Base-by-base conservation (phyloP, 2,329 filamentous ascomycete genomes). In the Pseudocercospora vitis region DNA sequence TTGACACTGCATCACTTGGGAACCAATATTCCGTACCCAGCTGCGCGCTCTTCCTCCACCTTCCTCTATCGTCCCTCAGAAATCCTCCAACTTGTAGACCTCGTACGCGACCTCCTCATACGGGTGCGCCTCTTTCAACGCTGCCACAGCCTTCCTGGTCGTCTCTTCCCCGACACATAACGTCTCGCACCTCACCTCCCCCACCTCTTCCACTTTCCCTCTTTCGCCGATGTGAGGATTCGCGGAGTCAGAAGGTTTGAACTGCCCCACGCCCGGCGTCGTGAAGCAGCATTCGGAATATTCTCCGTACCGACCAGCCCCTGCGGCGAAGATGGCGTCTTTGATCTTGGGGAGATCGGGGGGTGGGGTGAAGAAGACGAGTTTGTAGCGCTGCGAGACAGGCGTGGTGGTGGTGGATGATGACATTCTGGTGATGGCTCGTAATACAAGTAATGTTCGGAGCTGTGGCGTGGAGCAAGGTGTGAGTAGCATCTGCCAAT, bases 121-220 rank as follows among this genome's bases (percentile, higher is more conserved):
- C 37, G 35, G 18, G 26, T 37, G 32, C n/a, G 19, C 14, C 8
- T 72, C 75, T 69, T 87, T 88, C 70, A 89, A 66, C 3, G 83
- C 86, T 24, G 76, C 77, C 0, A 88, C 84, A 1, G 79, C 85
- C 32, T 75, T 76, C 56, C 72, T 75, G 0, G 76, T 75, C 14
- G 81, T 74, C 7, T 86, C 81, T 62, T 80, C 77, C 0, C 84
- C 83, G 0, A 82, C 61, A 64, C 83, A 85, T 2, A 87, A 65
- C 1, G 81, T 80, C 73, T 89, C 85, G 12, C 87, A 81, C 44
- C 78, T 77, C 1, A 80, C 74, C 68, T 89, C 86, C 3, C 79
- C 75, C 0, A 82, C 75, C 53, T 81, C 68, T 68, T 88, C 83
- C 0, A 88, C 63, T 23, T 73, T 68, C 0, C 84, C 83, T 1